These are phyloP conservation scores for Phyllosticta citribraziliensis DNA, from an alignment of 2,329 filamentous ascomycete genomes.

Conservation along the genomic window DNA sequence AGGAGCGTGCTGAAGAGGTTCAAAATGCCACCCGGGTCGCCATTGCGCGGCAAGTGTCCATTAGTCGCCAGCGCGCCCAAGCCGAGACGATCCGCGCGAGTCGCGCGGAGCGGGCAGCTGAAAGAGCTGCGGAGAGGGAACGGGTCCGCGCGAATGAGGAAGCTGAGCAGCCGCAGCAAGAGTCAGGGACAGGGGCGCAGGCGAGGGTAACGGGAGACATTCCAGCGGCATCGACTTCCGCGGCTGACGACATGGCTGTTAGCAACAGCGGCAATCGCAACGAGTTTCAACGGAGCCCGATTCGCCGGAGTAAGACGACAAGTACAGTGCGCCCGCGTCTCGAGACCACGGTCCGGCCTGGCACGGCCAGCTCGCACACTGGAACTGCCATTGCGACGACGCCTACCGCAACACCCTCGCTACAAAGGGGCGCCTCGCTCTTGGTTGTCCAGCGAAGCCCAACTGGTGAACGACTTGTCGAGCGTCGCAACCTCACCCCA, in stretches of 20 bases:
- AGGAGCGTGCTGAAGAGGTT: conserved; percentile 9
- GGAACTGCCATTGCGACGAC: conserved; percentile 1
- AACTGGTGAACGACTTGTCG: conserved; percentile 4
- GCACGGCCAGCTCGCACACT: not conserved
- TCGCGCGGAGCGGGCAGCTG: not conserved
- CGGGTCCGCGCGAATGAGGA: not conserved
- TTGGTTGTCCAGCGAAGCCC: not conserved
- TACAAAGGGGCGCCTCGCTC: not conserved
- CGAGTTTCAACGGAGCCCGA: not conserved
- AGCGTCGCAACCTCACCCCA: conserved; percentile 4
- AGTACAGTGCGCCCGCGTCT: not conserved
- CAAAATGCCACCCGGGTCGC: conserved; percentile 7
- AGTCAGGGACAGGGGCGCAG: not conserved
- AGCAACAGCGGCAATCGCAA: not conserved
- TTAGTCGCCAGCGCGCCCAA: conserved; percentile 8
- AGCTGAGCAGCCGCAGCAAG: not conserved
- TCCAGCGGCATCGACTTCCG: not conserved
- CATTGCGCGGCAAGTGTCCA: conserved; percentile 9
- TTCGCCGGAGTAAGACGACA: not conserved
- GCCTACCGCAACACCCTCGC: not conserved
- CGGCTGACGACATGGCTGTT: not conserved
- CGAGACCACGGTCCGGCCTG: not conserved
- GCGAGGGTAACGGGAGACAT: not conserved
- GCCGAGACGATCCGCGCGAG: conserved; percentile 5
- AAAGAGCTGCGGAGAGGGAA: not conserved